phyloP scores from a whole-genome alignment of 495 filamentous ascomycete species.

The Penicillium parvum region DNA sequence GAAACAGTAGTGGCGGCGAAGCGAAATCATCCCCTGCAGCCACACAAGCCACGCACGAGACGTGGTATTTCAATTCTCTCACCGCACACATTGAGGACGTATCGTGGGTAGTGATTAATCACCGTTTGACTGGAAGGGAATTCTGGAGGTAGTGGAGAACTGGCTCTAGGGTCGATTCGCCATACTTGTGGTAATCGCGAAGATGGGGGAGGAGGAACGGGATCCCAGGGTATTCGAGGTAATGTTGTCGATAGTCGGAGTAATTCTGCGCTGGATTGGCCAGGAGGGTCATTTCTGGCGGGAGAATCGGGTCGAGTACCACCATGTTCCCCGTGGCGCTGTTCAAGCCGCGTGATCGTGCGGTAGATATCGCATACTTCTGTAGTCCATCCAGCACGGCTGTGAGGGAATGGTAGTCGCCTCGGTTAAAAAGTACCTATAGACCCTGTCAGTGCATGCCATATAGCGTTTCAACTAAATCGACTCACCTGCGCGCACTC shows the following conservation, averaged over 20 bases:
- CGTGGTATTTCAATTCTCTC: conserved; percentile 2
- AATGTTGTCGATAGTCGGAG: conserved; percentile 33
- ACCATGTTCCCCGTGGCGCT: conserved; percentile 14
- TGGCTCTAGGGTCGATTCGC: conserved; percentile 26
- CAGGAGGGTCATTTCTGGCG: conserved; percentile 22
- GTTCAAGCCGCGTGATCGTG: conserved; percentile 11
- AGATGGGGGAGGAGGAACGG: conserved; percentile 41
- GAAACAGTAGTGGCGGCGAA: background rate
- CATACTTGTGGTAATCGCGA: conserved; percentile 31
- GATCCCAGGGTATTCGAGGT: conserved; percentile 29
- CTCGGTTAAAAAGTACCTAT: conserved; percentile 25
- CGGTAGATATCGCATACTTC: conserved; percentile 27
- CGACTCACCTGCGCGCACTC: conserved; percentile 35
- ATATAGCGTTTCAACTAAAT: too few relatives aligned
- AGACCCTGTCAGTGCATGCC: background rate
- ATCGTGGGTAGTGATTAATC: conserved; percentile 1
- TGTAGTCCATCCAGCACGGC: conserved; percentile 35
- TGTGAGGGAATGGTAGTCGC: conserved; percentile 36
- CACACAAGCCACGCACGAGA: conserved; percentile 11
- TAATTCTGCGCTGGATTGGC: conserved; percentile 31
- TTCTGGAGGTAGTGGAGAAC: conserved; percentile 27
- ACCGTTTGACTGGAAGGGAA: background rate
- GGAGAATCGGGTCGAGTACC: conserved; percentile 23
- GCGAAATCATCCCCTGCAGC: conserved; percentile 15
- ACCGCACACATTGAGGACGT: background rate